These are phyloP conservation scores for Neopestalotiopsis rosae DNA, from an alignment of 2,329 filamentous ascomycete species.

Conservation along the genomic window DNA sequence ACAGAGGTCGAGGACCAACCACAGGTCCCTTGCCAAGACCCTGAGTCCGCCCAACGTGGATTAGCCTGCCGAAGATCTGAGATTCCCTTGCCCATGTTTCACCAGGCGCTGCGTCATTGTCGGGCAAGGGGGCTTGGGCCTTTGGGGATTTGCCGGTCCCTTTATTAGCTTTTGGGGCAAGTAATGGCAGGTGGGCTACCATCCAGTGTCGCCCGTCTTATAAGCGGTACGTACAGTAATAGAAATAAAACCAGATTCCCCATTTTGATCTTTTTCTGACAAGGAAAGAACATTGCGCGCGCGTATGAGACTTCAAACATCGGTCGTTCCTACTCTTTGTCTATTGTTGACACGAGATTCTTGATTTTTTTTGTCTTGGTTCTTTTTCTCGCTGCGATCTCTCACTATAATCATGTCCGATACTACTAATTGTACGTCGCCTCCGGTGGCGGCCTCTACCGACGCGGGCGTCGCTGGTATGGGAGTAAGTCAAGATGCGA, in stretches of 20 bases:
- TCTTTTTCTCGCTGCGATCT: neutral
- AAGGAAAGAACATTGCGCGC: neutral
- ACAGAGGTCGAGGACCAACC: conserved; percentile 1
- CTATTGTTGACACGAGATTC: neutral
- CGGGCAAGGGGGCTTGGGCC: neutral
- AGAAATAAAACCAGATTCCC: neutral
- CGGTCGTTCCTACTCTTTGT: neutral
- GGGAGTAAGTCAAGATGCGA: conserved; percentile 44
- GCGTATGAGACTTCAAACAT: neutral
- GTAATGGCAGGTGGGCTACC: neutral
- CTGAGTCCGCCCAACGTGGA: neutral
- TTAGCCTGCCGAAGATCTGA: conserved; percentile 5
- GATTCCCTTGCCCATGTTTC: conserved; percentile 6
- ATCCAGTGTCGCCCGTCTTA: neutral
- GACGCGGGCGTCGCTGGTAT: conserved; percentile 58
- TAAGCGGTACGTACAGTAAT: neutral
- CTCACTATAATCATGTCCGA: conserved; percentile 10
- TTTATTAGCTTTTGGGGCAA: neutral
- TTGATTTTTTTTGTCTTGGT: neutral
- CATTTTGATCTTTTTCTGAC: neutral
- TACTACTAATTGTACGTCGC: conserved; percentile 42
- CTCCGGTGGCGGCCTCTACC: conserved; percentile 43
- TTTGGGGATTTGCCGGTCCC: neutral
- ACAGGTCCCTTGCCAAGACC: conserved; percentile 4
- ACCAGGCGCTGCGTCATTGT: conserved; percentile 16